These are phyloP conservation scores for Mortierella sp. DNA, from an alignment of 371 early-diverging fungal species.

Conservation along the genomic window DNA sequence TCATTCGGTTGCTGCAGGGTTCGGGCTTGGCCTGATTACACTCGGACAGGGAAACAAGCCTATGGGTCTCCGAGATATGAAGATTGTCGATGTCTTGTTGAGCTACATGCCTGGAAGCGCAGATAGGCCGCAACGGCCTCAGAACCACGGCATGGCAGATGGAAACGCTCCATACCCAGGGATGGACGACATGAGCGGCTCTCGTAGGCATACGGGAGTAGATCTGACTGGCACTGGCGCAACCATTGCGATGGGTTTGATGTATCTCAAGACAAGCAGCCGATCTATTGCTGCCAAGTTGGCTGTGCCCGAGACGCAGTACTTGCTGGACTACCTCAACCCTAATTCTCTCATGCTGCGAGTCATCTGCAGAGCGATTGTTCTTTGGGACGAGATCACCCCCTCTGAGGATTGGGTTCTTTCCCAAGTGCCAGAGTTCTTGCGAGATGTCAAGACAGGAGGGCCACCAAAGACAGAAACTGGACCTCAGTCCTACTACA, in stretches of 20 bases:
- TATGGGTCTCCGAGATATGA: constrained; percentile 67
- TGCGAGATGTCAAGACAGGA: constrained; percentile 46
- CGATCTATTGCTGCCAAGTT: constrained; percentile 72
- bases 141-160: neutral
- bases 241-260: constrained; percentile 85
- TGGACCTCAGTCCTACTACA: constrained; percentile 72
- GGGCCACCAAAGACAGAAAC: constrained; percentile 52
- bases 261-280: constrained; percentile 86
- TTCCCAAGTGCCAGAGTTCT: constrained; percentile 73
- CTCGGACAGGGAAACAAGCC: constrained; percentile 77
- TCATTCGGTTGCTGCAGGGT: constrained; percentile 82
- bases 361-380: constrained; percentile 74
- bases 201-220: constrained; percentile 45
- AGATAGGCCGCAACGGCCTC: constrained; percentile 17
- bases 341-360: constrained; percentile 82
- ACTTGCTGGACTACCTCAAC: constrained; percentile 74
- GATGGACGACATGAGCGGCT: constrained; percentile 6
- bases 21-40: constrained; percentile 85
- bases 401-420: constrained; percentile 78
- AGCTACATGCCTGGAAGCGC: constrained; percentile 61
- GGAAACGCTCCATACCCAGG: neutral
- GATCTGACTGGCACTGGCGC: constrained; percentile 79
- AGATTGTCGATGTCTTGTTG: constrained; percentile 70
- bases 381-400: constrained; percentile 79
- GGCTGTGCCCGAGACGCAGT: constrained; percentile 67